A percentile compares a stretch with the other conserved stretches of the same genome.
phyloP scores from a whole-genome alignment of 176 grass and related monocot genomes.

The Guadua angustifolia region DNA sequence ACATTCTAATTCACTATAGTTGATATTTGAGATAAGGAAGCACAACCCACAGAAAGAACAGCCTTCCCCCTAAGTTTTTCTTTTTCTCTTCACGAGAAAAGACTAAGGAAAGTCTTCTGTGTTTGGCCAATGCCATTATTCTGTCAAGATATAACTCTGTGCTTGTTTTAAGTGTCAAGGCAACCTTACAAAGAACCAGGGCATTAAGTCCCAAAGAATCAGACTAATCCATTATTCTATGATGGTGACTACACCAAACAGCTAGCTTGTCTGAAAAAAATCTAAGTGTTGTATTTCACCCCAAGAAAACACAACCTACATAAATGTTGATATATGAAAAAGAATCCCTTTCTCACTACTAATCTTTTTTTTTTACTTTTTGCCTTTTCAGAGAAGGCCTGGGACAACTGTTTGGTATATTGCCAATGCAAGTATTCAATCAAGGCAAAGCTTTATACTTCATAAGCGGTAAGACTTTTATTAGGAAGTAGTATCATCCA shows the following conservation, averaged over 20 bases:
- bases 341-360: not conserved
- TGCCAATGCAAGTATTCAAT: not conserved
- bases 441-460: constrained; percentile 4
- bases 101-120: not conserved
- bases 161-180: not conserved
- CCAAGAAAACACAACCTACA: not conserved
- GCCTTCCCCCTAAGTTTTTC: not conserved
- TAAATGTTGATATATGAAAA: constrained; percentile 21
- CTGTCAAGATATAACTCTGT: not conserved
- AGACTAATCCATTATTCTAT: not conserved
- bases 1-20: not conserved
- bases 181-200: not conserved
- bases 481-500: constrained; percentile 17
- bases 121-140: not conserved
- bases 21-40: not conserved
- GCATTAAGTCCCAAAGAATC: not conserved
- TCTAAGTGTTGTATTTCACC: constrained; percentile 9
- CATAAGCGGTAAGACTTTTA: constrained; percentile 6
- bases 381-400: not conserved
- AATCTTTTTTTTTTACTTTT: not conserved
- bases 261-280: constrained; percentile 5
- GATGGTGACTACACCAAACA: not conserved
- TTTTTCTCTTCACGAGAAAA: not conserved
- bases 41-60: not conserved
- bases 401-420: not conserved